phyloP scores from a whole-genome alignment of 257 asterid genomes.

The Striga asiatica region DNA sequence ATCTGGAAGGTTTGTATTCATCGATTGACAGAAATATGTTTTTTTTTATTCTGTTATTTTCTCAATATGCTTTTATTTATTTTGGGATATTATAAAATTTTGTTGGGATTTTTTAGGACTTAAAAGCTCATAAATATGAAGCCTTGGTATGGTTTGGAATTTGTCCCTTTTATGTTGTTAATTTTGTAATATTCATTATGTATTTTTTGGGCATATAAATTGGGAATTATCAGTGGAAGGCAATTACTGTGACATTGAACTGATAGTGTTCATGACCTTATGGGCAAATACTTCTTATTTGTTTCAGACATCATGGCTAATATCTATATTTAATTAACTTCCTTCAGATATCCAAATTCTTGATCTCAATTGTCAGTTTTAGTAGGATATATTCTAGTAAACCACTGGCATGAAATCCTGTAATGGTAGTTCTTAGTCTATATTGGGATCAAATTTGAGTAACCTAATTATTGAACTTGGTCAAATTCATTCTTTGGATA shows the following conservation, averaged over 20 bases:
- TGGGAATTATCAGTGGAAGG: neutral
- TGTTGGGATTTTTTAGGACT: neutral
- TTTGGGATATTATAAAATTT: too few relatives aligned
- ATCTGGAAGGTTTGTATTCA: slow-evolving; percentile 70
- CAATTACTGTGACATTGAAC: neutral
- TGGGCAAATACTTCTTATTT: too few relatives aligned
- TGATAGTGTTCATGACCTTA: neutral
- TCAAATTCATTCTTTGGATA: neutral
- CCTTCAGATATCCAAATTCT: neutral
- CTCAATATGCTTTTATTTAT: too few relatives aligned
- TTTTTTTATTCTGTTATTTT: neutral
- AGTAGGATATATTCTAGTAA: neutral
- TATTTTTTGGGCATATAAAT: neutral
- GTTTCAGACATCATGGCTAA: neutral
- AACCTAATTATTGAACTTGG: neutral
- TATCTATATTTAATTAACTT: neutral
- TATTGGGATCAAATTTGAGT: neutral
- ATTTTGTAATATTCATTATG: neutral
- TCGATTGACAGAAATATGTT: too few relatives aligned
- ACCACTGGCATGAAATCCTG: neutral
- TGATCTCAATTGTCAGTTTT: too few relatives aligned
- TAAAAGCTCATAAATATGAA: neutral
- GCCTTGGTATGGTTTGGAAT: too few relatives aligned
- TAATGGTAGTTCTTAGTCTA: neutral
- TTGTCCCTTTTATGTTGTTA: too few relatives aligned